Conservation (phyloP, 148 eudicot species). For the Arbutus unedo region DNA sequence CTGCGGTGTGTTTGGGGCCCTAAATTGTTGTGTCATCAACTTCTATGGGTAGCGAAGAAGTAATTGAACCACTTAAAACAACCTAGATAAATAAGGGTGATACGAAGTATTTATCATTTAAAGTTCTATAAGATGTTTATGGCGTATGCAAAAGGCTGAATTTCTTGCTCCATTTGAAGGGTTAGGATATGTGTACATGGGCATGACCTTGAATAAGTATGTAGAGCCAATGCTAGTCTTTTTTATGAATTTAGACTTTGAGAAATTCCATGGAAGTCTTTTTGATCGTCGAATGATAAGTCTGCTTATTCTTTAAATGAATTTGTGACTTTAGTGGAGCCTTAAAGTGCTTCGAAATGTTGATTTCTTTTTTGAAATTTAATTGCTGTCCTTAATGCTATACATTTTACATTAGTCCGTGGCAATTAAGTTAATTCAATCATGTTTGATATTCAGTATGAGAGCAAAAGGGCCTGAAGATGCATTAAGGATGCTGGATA, state of each 20-base stretch:
- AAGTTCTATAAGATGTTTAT: neutral
- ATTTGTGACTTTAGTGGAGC: neutral
- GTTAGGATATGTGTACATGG: neutral
- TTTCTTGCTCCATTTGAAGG: neutral
- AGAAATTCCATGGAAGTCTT: neutral
- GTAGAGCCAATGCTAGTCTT: neutral
- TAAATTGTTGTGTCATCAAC: too few relatives aligned
- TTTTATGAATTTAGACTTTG: neutral
- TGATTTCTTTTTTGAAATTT: neutral
- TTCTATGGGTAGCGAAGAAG: too few relatives aligned
- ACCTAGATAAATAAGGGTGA: neutral
- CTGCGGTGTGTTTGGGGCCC: neutral
- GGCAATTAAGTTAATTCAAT: neutral
- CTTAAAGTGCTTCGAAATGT: constrained; percentile 9
- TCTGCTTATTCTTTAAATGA: neutral
- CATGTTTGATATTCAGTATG: neutral
- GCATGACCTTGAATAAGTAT: neutral
- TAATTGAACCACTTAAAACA: neutral
- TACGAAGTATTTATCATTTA: neutral
- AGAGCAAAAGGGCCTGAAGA: neutral
- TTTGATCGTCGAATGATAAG: neutral
- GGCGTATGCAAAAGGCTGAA: neutral
- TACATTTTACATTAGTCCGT: too few relatives aligned
- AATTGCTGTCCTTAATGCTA: neutral
- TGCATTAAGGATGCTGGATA: neutral